Evolutionary conservation across 148 eudicot species (phyloP), one percentile per base, ranked within the genome.

Genomic region (Rhododendron molle): DNA sequence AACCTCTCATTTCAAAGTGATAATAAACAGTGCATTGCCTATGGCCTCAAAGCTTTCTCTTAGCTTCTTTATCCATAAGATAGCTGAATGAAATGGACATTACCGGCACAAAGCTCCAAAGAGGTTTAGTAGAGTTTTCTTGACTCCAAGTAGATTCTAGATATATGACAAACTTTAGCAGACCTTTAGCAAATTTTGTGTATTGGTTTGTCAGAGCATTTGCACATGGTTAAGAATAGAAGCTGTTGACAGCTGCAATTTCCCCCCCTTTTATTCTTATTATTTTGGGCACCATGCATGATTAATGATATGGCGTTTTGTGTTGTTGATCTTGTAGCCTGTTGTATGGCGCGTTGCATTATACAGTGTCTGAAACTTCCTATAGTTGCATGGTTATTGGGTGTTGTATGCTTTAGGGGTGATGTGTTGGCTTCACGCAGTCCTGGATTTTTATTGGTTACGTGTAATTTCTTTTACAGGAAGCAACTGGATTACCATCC

Each of bases 401-500:
- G n/a, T 23, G 32, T 83, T 67, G 13, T 12, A 67, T 83, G 32
- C 6, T 40, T 40, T 58, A 47, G 44, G 28, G 78, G 26, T 21
- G 13, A n/a, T 81, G 14, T 62, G 73, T 83, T 81, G 81, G 81
- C 82, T 85, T 56, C 82, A 87, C 1, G 8, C 32, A 83, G 67
- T 76, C 40, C 26, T 81, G 18, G 47, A 46, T 83, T 71, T 58
- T 46, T 30, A 20, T 81, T 30, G 46, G 38, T 85, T 28, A n/a
- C 54, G 0, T 82, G 50, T 26, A 46, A 83, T 87, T 36, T 88
- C 85, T 90, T 86, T 47, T 91, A 89, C 90, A 94, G 96, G 91
- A 69, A 49, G 67, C 77, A 46, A 84, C 16, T 60, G 89, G 85
- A 79, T 81, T 88, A 77, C 50, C 84, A 76, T 85, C 88, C 65